Percentiles rank a stretch among this genome's conserved stretches.
Conservation (phyloP, 371 early-diverging fungal genomes). For the Lichtheimia corymbifera region DNA sequence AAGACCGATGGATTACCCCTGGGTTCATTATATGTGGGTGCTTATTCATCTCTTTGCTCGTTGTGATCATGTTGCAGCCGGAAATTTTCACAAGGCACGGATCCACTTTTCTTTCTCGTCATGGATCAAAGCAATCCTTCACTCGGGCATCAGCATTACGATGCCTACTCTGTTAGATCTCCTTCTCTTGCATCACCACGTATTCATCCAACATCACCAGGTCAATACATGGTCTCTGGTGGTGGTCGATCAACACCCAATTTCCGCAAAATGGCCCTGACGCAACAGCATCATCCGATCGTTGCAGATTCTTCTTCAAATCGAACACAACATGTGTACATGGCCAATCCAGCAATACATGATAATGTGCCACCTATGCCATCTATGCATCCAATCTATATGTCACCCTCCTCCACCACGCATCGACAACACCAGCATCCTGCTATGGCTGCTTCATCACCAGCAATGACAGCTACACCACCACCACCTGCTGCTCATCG, state of each 20-base stretch:
- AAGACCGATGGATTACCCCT: too few relatives aligned
- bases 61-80: too few relatives aligned
- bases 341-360: slow-evolving; percentile 8
- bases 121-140: slow-evolving; percentile 8
- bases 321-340: slow-evolving; percentile 4
- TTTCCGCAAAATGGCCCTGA: slow-evolving; percentile 4
- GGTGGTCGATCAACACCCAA: slow-evolving; percentile 4
- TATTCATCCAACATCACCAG: slow-evolving; percentile 3
- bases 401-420: background rate
- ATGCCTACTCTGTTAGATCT: slow-evolving; percentile 7
- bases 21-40: too few relatives aligned
- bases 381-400: slow-evolving; percentile 4
- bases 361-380: slow-evolving; percentile 9
- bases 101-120: background rate
- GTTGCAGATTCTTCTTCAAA: slow-evolving; percentile 2
- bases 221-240: background rate
- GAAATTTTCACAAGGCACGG: too few relatives aligned
- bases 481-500: background rate
- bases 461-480: background rate
- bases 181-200: slow-evolving; percentile 10
- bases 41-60: too few relatives aligned
- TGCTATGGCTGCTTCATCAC: background rate
- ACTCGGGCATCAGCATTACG: background rate
- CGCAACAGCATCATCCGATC: background rate
- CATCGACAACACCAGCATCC: slow-evolving; percentile 1